Percentiles rank a stretch among this genome's conserved stretches.
Conservation (phyloP, 2,329 filamentous ascomycete species). For the Dothideomycetes sp. region DNA sequence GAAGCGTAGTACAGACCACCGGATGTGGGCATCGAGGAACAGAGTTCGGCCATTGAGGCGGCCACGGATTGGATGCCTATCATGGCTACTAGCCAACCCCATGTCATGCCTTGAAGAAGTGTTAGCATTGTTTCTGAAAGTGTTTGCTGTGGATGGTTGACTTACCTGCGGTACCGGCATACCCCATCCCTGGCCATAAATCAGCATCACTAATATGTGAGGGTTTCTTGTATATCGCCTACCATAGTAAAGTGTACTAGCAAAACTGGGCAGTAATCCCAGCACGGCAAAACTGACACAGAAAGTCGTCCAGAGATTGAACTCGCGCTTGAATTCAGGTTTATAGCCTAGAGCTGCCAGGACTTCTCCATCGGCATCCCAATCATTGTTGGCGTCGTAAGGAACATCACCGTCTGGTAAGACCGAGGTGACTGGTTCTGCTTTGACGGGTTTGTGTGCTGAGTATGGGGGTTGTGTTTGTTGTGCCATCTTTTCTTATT, state of each 20-base stretch:
- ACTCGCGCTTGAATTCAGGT: constrained; percentile 59
- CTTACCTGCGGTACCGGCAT: constrained; percentile 45
- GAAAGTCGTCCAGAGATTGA: constrained; percentile 65
- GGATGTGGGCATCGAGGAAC: constrained; percentile 58
- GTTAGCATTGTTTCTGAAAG: too few relatives aligned
- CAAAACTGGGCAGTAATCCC: constrained; percentile 61
- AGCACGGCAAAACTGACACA: constrained; percentile 66
- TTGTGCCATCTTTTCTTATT: background rate
- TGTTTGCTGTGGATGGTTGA: too few relatives aligned
- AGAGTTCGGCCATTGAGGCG: constrained; percentile 57
- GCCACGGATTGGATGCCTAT: constrained; percentile 63
- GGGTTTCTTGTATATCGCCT: too few relatives aligned
- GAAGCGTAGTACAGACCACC: constrained; percentile 67
- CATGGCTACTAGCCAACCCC: constrained; percentile 69
- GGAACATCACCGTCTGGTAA: constrained; percentile 41
- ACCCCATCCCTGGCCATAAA: too few relatives aligned
- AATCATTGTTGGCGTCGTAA: constrained; percentile 35
- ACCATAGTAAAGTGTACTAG: constrained; percentile 62
- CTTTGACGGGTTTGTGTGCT: constrained; percentile 26
- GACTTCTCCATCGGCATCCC: constrained; percentile 49
- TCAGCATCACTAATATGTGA: too few relatives aligned
- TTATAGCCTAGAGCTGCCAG: constrained; percentile 55
- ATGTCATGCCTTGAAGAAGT: constrained; percentile 18
- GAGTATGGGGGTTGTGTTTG: background rate
- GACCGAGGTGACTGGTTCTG: constrained; percentile 46